Conservation (phyloP, 1,139 yeast species). For the Hansenula anomala region DNA sequence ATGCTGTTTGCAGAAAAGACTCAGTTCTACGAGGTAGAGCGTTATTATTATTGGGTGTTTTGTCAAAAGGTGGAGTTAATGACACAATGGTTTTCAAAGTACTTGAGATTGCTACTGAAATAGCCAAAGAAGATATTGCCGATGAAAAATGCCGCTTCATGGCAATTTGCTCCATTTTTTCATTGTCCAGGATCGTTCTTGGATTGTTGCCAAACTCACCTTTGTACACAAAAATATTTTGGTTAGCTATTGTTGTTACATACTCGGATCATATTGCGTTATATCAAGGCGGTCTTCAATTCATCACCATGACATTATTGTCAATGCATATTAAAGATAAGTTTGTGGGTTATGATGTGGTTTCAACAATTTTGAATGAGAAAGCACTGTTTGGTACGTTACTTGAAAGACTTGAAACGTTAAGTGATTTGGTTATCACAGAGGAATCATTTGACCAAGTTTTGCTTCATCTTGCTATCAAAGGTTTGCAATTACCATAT, state of each 20-base stretch:
- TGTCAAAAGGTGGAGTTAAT: constrained; percentile 60
- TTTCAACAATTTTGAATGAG: constrained; percentile 30
- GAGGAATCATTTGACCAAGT: constrained; percentile 51
- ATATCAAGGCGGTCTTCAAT: constrained; percentile 54
- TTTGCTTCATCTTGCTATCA: constrained; percentile 46
- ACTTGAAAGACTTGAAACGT: constrained; percentile 41
- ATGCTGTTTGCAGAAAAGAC: constrained; percentile 55
- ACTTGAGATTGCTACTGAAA: constrained; percentile 24
- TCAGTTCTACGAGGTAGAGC: constrained; percentile 73
- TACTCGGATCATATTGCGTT: constrained; percentile 36
- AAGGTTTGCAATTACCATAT: constrained; percentile 62
- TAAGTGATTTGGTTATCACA: constrained; percentile 37
- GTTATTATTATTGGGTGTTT: constrained; percentile 63
- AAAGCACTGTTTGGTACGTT: constrained; percentile 37
- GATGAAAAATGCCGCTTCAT: constrained; percentile 24
- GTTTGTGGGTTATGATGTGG: constrained; percentile 17
- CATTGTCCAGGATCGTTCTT: constrained; percentile 56
- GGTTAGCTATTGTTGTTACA: constrained; percentile 51
- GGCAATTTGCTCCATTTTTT: constrained; percentile 30
- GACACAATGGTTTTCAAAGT: constrained; percentile 54
- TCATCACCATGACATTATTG: constrained; percentile 29
- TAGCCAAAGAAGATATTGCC: constrained; percentile 25
- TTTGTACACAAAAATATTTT: constrained; percentile 55
- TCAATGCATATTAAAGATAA: constrained; percentile 24
- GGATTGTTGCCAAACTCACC: constrained; percentile 56